Conservation (phyloP, 352 stramenopile species). For the Globisporangium heterothallicum region DNA sequence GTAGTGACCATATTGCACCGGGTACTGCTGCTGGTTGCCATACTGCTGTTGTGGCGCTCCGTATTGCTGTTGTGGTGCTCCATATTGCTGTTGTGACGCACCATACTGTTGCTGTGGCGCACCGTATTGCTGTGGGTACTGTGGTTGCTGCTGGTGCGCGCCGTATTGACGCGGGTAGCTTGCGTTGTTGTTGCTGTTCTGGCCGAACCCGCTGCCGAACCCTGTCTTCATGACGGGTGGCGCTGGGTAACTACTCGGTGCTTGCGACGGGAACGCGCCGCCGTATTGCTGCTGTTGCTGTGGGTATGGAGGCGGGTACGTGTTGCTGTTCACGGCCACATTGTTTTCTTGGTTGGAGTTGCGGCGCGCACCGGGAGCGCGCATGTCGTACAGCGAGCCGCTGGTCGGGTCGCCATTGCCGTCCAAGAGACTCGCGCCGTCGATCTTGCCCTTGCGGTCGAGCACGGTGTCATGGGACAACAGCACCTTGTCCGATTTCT, state of each 20-base stretch:
- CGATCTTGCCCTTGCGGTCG: conserved; percentile 80
- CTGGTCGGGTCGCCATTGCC: conserved; percentile 74
- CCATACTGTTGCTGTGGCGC: conserved; percentile 12
- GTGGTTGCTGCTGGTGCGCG: conserved; percentile 34
- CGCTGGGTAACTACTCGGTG: conserved; percentile 8
- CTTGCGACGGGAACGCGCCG: conserved; percentile 14
- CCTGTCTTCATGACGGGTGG: conserved; percentile 16
- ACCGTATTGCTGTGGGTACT: conserved; percentile 15
- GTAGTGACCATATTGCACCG: conserved; percentile 41
- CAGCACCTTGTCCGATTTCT: conserved; percentile 69
- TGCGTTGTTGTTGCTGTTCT: conserved; percentile 18
- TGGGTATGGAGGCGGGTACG: conserved; percentile 55
- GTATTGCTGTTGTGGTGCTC: conserved; percentile 19
- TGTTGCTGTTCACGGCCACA: conserved; percentile 21
- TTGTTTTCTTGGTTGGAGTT: conserved; percentile 66
- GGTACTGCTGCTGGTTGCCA: conserved; percentile 39
- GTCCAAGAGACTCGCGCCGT: conserved; percentile 77
- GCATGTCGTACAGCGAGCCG: conserved; percentile 60
- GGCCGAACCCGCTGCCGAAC: conserved; percentile 3
- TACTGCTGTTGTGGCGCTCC: conserved; percentile 24
- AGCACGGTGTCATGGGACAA: conserved; percentile 69
- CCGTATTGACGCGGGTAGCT: conserved; percentile 40
- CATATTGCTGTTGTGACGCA: conserved; percentile 8
- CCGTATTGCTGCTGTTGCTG: conserved; percentile 26
- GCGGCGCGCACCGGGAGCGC: conserved; percentile 26